Conservation (phyloP, 169 alveolate genomes). For the Plasmodium sp. region DNA sequence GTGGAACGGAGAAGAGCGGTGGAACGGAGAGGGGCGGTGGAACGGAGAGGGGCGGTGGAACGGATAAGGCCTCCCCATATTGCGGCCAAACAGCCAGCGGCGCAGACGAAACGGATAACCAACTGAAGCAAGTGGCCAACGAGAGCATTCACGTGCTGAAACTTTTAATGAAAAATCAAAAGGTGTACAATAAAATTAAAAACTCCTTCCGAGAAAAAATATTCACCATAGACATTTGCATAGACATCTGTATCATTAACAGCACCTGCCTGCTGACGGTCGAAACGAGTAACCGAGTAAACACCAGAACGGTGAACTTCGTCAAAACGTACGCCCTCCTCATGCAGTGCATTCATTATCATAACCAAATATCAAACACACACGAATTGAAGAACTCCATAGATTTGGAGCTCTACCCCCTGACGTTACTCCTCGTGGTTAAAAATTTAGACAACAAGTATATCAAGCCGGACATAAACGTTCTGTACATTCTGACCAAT, state of each 20-base stretch:
- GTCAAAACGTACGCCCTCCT: constrained; percentile 70
- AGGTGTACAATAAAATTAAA: constrained; percentile 61
- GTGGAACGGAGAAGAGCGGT: too few species aligned
- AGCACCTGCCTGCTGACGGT: constrained; percentile 58
- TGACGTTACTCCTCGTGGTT: constrained; percentile 44
- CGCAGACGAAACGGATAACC: background rate
- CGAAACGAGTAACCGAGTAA: constrained; percentile 32
- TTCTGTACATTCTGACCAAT: constrained; percentile 39
- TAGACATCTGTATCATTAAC: constrained; percentile 63
- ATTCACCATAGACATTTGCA: constrained; percentile 67
- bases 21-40: background rate
- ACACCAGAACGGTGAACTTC: constrained; percentile 19
- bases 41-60: background rate
- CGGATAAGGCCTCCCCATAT: background rate
- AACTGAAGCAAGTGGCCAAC: constrained; percentile 62
- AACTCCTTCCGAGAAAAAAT: constrained; percentile 65
- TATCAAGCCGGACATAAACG: constrained; percentile 57
- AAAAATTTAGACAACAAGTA: constrained; percentile 68
- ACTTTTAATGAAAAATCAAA: constrained; percentile 74
- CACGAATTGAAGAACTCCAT: constrained; percentile 62
- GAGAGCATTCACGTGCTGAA: constrained; percentile 67
- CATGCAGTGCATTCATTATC: constrained; percentile 74
- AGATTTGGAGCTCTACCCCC: constrained; percentile 63
- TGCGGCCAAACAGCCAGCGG: background rate
- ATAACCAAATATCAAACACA: constrained; percentile 71